A percentile compares a stretch with the other conserved stretches of the same genome.
These are phyloP conservation scores for Cryomyces minteri DNA, from an alignment of 495 filamentous ascomycete species.

Conservation along the genomic window DNA sequence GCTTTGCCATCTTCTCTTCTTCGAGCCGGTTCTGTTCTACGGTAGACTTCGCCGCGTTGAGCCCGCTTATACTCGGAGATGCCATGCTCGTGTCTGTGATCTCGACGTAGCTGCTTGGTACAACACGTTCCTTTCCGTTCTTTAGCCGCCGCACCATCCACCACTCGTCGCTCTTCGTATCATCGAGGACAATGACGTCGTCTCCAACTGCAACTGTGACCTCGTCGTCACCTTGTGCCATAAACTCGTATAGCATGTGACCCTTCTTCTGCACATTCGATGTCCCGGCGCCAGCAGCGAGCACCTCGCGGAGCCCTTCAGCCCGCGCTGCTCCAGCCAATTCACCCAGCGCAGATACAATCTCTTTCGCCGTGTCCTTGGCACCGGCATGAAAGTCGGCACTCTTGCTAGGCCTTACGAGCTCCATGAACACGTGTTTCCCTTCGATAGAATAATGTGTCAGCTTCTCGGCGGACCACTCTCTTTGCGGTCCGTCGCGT, in stretches of 20 bases:
- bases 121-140: constrained; percentile 89
- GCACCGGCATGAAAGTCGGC: constrained; percentile 93
- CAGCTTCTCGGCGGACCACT: constrained; percentile 88
- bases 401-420: constrained; percentile 79
- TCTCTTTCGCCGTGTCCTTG: constrained; percentile 91
- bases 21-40: constrained; percentile 73
- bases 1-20: constrained; percentile 61
- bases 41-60: constrained; percentile 49
- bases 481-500: constrained; percentile 60
- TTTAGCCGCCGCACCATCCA: constrained; percentile 85
- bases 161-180: constrained; percentile 89
- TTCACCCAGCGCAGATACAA: constrained; percentile 73
- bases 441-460: constrained; percentile 92
- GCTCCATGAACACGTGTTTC: constrained; percentile 92
- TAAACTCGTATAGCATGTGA: constrained; percentile 81
- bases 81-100: constrained; percentile 41
- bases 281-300: constrained; percentile 52
- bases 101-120: constrained; percentile 95
- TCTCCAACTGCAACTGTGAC: constrained; percentile 82
- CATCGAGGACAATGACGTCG: constrained; percentile 81
- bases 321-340: constrained; percentile 69
- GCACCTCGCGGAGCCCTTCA: constrained; percentile 71
- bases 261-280: constrained; percentile 57
- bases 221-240: constrained; percentile 91
- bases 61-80: constrained; percentile 27